Percentiles rank a stretch among this genome's conserved stretches.
phyloP scores from a whole-genome alignment of 495 filamentous ascomycete species.

The Sabuloglossum arenarium region DNA sequence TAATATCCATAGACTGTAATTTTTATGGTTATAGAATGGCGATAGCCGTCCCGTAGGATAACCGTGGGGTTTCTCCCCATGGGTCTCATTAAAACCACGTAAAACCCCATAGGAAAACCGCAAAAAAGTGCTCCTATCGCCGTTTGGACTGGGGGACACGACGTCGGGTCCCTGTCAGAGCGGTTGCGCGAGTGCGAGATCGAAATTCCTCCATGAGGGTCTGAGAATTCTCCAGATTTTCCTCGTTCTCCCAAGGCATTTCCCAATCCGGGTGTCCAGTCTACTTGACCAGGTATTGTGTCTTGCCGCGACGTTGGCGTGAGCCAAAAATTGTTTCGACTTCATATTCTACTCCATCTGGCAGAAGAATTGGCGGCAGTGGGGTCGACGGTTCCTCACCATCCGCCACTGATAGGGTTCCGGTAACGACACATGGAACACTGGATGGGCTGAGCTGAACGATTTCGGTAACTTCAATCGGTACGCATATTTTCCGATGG shows the following conservation, averaged over 20 bases:
- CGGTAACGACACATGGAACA: conserved; percentile 4
- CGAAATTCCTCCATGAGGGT: not conserved
- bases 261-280: not conserved
- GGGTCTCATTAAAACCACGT: no score
- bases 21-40: not conserved
- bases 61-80: no score
- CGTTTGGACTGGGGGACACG: no score
- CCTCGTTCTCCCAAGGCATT: not conserved
- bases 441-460: not conserved
- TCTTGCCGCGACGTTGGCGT: not conserved
- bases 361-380: not conserved
- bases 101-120: no score
- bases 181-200: no score
- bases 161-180: no score
- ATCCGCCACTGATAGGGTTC: not conserved
- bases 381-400: not conserved
- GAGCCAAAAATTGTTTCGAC: not conserved
- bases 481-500: not conserved
- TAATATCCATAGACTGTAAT: no score
- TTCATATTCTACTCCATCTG: not conserved
- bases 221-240: not conserved
- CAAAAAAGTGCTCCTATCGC: no score
- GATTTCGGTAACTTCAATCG: not conserved
- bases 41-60: not conserved
- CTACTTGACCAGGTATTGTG: not conserved